Base-by-base conservation (phyloP, 176 grass and related monocot genomes). In the Aegilops speltoides region DNA sequence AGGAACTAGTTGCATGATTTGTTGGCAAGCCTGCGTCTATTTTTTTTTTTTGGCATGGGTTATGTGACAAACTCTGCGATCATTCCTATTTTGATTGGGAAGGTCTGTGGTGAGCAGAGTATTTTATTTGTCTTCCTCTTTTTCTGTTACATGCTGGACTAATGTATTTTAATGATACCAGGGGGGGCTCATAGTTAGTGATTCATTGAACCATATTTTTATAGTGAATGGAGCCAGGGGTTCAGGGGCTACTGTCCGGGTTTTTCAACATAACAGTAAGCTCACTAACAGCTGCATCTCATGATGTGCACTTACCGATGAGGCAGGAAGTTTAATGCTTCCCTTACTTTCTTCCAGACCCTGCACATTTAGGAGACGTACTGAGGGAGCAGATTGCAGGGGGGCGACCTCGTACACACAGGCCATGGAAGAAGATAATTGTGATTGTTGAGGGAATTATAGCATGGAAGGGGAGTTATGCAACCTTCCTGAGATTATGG, bases 181-280 rank as follows among this genome's bases (percentile, higher is more conserved):
- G 93, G 93, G 95, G 36, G 84, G 95, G 10, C 73, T 98, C 65
- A 95, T 98, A 87, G 95, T 93, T 79, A 98, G 95, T 68, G 93
- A 98, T 77, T 93, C 95, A 24, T 80, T 98, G 81, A 98, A 98
- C 80, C 95, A 98, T 89, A 98, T 92, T 88, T 98, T 93, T 68
- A 95, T 98, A 83, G 93, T 98, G 69, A 95, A 95, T 90, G 95
- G 93, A 64, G 93, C 95, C 54, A 90, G 93, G 37, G 95, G 95
- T 80, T 95, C 95, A 76, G 89, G 93, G 63, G 93, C 95, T 52
- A 90, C 93, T 77, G 93, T 98, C 64, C 85, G 75, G 23, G 93
- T 98, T 83, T 95, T 95, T 85, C 95, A 98, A 90, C 91, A 98
- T 85, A 98, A 95, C 88, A 98, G 95, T 98, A 93, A 92, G 95